A percentile compares a stretch with the other conserved stretches of the same genome.
These are phyloP conservation scores for Lactarius quietus DNA, from an alignment of 768 basidiomycete genomes.

Conservation along the genomic window DNA sequence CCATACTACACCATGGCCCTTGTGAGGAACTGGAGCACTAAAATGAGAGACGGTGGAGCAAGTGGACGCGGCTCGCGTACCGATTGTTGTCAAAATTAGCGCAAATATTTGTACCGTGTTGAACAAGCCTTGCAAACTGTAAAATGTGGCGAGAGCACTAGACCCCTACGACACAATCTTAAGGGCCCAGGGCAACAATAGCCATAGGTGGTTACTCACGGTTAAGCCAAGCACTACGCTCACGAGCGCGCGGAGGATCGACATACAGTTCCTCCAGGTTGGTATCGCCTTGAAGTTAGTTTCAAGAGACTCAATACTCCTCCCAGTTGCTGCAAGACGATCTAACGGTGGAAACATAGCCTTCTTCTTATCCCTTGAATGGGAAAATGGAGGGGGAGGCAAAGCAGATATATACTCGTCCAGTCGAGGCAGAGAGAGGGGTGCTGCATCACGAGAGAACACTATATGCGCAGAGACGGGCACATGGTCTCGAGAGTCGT, in stretches of 20 bases:
- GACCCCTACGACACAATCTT: conserved; percentile 49
- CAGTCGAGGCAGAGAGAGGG: conserved; percentile 21
- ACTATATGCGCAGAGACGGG: conserved; percentile 21
- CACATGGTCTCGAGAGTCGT: conserved; percentile 4
- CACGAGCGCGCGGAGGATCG: conserved; percentile 45
- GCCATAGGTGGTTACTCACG: conserved; percentile 37
- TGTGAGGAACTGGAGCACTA: conserved; percentile 40
- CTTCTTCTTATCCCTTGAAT: not conserved
- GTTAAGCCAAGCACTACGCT: conserved; percentile 51
- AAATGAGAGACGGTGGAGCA: not conserved
- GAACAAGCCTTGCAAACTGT: conserved; percentile 64
- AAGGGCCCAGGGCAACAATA: too few relatives aligned
- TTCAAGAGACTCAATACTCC: conserved; percentile 58
- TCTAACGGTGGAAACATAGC: conserved; percentile 65
- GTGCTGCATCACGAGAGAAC: conserved; percentile 21
- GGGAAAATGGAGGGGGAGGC: conserved; percentile 16
- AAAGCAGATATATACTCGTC: conserved; percentile 25
- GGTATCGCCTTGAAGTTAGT: conserved; percentile 47
- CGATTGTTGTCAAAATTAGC: conserved; percentile 61
- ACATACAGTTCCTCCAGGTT: conserved; percentile 53
- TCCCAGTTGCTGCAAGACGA: conserved; percentile 44
- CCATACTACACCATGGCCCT: conserved; percentile 36
- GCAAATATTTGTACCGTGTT: conserved; percentile 73
- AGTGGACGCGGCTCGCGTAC: conserved; percentile 34
- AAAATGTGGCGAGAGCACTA: conserved; percentile 62